Base-by-base conservation (phyloP, 768 basidiomycete species). In the Clitopilus hobsonii region DNA sequence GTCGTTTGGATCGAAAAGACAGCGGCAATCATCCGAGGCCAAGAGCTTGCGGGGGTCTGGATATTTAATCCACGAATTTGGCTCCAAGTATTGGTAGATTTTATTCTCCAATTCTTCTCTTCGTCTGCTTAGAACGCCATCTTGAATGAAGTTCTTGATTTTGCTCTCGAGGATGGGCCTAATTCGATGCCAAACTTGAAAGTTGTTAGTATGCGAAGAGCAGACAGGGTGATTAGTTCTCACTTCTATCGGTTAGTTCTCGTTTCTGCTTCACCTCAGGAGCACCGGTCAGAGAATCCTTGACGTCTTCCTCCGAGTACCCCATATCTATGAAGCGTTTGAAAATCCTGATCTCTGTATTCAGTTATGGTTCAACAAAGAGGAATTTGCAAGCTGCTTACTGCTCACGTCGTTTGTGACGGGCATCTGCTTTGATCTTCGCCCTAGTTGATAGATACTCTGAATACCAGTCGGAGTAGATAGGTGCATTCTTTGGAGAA, bases 171-270 rank as follows among this genome's bases (percentile, higher is more conserved):
- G 1, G 23, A 29, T 29, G 4, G 63, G 53, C 2, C 65, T 61
- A 0, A 27, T 6, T 6, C 56, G 28, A 22, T 53, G 62, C 68
- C 68, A 67, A 26, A 54, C 68, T 69, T n/a, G 50, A 27, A 18
- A 22, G 16, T 30, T n/a, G 18, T 47, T 30, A 49, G 20, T 30
- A 20, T 6, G 41, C 23, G 18, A 0, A 26, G 29, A n/a, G 6
- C 23, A 18, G 18, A 18, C 6, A 30, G 18, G 6, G n/a, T 6
- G 38, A 41, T 10, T 10, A 41, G 6, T 7, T 55, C 62, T 1
- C 56, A 72, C 71, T 59, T 20, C 61, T 61, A 22, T 67, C 65
- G 2, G 67, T 70, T 18, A 72, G 60, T 18, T 58, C 57, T 4
- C 55, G 30, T 2, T 49, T 16, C 26, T 55, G 54, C 16, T 49